phyloP scores from a whole-genome alignment of 1,284 basidiomycete genomes.

The Ceratobasidium sp. region DNA sequence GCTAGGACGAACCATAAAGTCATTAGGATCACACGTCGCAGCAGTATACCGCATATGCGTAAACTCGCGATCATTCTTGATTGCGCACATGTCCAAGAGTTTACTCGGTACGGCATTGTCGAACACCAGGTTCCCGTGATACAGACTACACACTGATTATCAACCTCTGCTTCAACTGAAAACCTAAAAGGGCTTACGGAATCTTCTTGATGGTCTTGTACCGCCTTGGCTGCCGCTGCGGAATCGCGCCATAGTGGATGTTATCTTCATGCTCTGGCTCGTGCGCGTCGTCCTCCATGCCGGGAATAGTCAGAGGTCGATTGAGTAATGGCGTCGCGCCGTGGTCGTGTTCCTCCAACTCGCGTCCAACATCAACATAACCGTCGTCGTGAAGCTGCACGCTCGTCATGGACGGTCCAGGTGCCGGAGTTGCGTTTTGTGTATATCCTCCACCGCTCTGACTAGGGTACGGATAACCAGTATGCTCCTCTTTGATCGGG shows the following conservation, averaged over 20 bases:
- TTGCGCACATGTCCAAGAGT: constrained; percentile 80
- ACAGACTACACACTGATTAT: constrained; percentile 65
- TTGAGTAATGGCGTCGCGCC: constrained; percentile 31
- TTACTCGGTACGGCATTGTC: constrained; percentile 89
- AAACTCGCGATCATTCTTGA: constrained; percentile 87
- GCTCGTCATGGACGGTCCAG: constrained; percentile 12
- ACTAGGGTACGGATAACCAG: constrained; percentile 20
- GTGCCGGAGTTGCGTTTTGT: neutral
- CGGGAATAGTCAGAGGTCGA: constrained; percentile 8
- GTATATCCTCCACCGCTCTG: neutral
- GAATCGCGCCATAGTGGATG: constrained; percentile 81
- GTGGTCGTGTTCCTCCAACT: constrained; percentile 34
- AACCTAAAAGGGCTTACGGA: constrained; percentile 64
- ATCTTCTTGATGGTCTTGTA: constrained; percentile 93
- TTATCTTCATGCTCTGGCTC: constrained; percentile 54
- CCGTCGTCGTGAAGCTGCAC: constrained; percentile 38
- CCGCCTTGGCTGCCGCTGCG: constrained; percentile 84
- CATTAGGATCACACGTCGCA: constrained; percentile 93
- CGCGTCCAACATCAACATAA: constrained; percentile 32
- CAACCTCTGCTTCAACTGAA: neutral
- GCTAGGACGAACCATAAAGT: constrained; percentile 69
- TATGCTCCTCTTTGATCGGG: constrained; percentile 36
- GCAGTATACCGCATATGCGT: constrained; percentile 95
- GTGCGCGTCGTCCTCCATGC: constrained; percentile 3
- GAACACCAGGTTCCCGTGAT: constrained; percentile 90